Evolutionary conservation across 164 flowering plant genomes (phyloP).

Genomic region (Umbellularia californica): DNA sequence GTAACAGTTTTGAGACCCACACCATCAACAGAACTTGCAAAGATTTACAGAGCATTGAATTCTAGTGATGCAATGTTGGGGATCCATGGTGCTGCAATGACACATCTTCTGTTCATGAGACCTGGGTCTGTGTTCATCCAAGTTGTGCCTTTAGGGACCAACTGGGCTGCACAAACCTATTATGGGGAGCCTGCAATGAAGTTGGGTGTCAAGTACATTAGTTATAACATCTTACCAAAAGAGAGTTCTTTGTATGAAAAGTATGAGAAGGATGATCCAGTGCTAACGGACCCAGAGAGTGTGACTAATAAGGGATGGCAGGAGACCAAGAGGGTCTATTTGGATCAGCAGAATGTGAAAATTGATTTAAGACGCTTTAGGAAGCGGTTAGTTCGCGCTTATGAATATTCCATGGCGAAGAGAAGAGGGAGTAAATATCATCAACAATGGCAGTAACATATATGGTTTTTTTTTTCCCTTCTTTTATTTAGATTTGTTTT

Average conservation of each 20-base stretch:
- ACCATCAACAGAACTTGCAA: conserved; percentile 64
- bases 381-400: conserved; percentile 53
- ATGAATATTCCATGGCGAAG: conserved; percentile 22
- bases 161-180: conserved; percentile 86
- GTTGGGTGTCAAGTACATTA: conserved; percentile 73
- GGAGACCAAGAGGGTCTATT: conserved; percentile 74
- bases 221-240: conserved; percentile 54
- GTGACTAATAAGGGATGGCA: conserved; percentile 73
- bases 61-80: conserved; percentile 81
- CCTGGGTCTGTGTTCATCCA: conserved; percentile 78
- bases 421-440: conserved; percentile 4
- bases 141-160: conserved; percentile 80
- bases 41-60: conserved; percentile 58
- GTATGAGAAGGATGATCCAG: conserved; percentile 58
- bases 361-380: conserved; percentile 56
- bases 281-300: conserved; percentile 60
- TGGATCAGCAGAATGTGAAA: conserved; percentile 70
- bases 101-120: conserved; percentile 77
- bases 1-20: conserved; percentile 66
- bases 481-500: too few species aligned
- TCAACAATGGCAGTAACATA: not conserved
- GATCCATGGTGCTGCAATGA: conserved; percentile 98
- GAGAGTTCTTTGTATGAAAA: conserved; percentile 77
- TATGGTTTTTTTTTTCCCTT: too few species aligned
- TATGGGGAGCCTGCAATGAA: conserved; percentile 81